Evolutionary conservation across 1,284 basidiomycete species (phyloP).

Genomic region (Vanrija humicola): DNA sequence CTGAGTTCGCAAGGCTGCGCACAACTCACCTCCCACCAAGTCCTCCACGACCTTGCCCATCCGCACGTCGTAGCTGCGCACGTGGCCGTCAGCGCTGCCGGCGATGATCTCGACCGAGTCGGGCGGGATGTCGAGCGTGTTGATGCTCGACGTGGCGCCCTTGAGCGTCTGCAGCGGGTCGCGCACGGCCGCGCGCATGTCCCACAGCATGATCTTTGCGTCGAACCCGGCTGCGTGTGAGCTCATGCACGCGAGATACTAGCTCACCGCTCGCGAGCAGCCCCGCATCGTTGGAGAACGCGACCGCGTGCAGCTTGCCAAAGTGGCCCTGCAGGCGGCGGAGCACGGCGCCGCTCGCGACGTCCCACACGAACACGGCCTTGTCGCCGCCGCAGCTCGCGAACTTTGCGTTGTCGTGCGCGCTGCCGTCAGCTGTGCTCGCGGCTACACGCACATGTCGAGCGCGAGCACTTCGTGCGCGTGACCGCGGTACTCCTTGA

Average conservation of each 20-base stretch:
- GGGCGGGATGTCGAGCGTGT: conserved; percentile 65
- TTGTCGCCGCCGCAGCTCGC: conserved; percentile 91
- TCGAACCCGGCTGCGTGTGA: conserved; percentile 55
- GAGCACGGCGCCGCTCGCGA: conserved; percentile 75
- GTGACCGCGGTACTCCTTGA: conserved; percentile 85
- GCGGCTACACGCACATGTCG: conserved; percentile 61
- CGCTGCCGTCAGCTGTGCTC: conserved; percentile 52
- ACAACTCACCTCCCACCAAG: conserved; percentile 75
- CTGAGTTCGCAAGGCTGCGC: too few species aligned
- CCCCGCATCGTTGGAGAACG: conserved; percentile 73
- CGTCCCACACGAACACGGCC: conserved; percentile 92
- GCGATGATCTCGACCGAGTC: conserved; percentile 61
- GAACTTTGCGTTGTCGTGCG: conserved; percentile 89
- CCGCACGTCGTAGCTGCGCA: conserved; percentile 88
- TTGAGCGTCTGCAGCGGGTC: conserved; percentile 85
- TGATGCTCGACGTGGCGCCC: conserved; percentile 85
- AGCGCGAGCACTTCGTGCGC: conserved; percentile 91
- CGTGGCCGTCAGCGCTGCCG: conserved; percentile 84
- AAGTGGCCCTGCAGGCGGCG: conserved; percentile 81
- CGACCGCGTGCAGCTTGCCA: conserved; percentile 83
- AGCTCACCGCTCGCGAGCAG: conserved; percentile 75
- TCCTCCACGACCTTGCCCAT: conserved; percentile 85
- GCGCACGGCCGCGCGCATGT: conserved; percentile 73
- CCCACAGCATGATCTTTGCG: conserved; percentile 82
- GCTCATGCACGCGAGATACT: neutral